Base-by-base conservation (phyloP, 2,329 filamentous ascomycete species). In the Cyclaneusma minus region DNA sequence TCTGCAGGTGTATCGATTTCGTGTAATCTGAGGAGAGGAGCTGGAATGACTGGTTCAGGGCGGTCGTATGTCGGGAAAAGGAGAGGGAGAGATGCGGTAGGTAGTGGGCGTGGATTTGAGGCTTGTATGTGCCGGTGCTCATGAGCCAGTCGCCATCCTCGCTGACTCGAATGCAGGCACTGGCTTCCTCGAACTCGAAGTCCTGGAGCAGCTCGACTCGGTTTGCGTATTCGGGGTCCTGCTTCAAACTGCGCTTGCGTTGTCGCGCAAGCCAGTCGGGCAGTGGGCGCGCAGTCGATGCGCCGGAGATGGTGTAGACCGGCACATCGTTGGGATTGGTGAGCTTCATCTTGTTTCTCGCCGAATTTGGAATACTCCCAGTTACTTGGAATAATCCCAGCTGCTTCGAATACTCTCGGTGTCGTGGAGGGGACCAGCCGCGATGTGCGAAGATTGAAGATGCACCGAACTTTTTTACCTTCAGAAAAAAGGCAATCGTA, bases 131-230 rank as follows among this genome's bases (percentile, higher is more conserved):
- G 58, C 83, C 84, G 27, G 85, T 91, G 44, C 81, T 91, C 81
- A 94, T 89, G 21, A 89, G 72, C 85, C 89, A 98, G 48, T 95
- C 77, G 25, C 87, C 87, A 67, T 98, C 89, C 31, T 93, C 85
- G 42, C 82, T 93, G 35, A 89, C 70, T 25, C 83, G 70, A 35
- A 98, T 71, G 48, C 87, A 94, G 39, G 76, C 71, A 47, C 84
- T 93, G 21, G 91, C 87, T 54, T 93, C 85, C 44, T 94, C 85
- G 44, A 98, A 95, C 47, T 91, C 85, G 51, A 98, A 98, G 48
- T 98, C 89, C 45, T 98, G 89, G 19, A 98, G 66, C 30, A 98
- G 63, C 52, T 98, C 89, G 41, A 98, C 76, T 38, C 89, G 78
- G 50, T 84, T 93, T 36, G 85, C 77, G 54, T 87, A 95, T 48